Conservation (phyloP, 805 yeast species). For the Candida sithepensis region DNA sequence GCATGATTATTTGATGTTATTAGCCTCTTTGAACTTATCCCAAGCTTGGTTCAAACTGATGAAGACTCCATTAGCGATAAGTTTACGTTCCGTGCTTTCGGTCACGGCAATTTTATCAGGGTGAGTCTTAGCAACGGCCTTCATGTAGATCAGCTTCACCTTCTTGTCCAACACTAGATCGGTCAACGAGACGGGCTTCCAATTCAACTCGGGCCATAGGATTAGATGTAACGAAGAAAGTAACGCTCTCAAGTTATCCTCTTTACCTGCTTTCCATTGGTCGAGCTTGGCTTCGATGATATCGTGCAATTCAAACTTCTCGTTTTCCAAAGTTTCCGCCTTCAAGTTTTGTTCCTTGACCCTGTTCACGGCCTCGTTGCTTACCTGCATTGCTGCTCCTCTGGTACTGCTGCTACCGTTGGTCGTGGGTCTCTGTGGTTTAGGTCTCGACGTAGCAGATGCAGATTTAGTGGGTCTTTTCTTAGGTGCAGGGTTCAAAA, state of each 20-base stretch:
- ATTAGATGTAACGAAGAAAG: conserved; percentile 65
- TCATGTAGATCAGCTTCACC: conserved; percentile 81
- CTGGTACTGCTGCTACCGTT: conserved; percentile 15
- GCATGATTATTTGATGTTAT: conserved; percentile 31
- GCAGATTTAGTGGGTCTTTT: conserved; percentile 18
- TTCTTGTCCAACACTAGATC: conserved; percentile 87
- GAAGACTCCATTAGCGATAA: conserved; percentile 86
- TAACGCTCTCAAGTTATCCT: conserved; percentile 74
- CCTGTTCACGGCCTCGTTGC: conserved; percentile 45
- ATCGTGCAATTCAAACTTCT: conserved; percentile 62
- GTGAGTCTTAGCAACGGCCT: conserved; percentile 72
- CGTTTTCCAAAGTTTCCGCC: conserved; percentile 48
- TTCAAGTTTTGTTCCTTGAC: conserved; percentile 45
- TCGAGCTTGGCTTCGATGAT: conserved; percentile 50
- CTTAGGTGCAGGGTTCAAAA: conserved; percentile 50
- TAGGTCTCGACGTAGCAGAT: conserved; percentile 5
- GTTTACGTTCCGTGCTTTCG: conserved; percentile 63
- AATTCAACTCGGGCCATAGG: conserved; percentile 61
- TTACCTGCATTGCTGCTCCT: conserved; percentile 12
- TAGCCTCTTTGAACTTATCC: conserved; percentile 71
- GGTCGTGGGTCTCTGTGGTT: conserved; percentile 10
- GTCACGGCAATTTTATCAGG: conserved; percentile 75
- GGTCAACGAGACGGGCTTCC: conserved; percentile 63
- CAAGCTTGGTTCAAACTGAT: conserved; percentile 83
- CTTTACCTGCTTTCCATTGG: conserved; percentile 72